phyloP scores from a whole-genome alignment of 345 rosid genomes.

The Brassica rapa region DNA sequence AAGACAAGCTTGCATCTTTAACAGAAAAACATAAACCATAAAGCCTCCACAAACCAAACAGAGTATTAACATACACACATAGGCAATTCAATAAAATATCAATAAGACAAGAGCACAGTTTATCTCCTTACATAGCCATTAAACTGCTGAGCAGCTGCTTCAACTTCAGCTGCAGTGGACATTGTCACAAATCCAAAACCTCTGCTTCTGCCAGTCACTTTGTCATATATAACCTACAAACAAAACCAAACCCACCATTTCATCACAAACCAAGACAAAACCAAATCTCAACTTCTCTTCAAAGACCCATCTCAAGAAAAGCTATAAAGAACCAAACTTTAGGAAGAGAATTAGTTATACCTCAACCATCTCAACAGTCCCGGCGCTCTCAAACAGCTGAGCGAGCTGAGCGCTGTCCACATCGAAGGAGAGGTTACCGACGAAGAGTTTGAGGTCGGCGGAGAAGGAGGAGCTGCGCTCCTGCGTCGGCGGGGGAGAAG shows the following conservation, averaged over 20 bases:
- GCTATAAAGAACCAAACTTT: not conserved
- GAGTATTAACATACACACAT: not conserved
- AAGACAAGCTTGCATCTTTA: not conserved
- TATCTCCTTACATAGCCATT: constrained; percentile 81
- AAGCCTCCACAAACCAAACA: constrained; percentile 9
- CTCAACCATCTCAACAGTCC: constrained; percentile 98
- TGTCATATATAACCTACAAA: constrained; percentile 89
- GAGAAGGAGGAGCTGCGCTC: constrained; percentile 57
- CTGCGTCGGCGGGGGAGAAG: constrained; percentile 27
- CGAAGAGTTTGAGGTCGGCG: constrained; percentile 80
- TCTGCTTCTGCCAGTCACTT: constrained; percentile 90
- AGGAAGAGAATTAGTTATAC: constrained; percentile 37
- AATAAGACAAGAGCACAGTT: not conserved
- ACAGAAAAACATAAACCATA: not conserved
- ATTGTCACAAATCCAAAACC: constrained; percentile 98
- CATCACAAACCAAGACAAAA: constrained; percentile 16
- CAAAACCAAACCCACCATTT: constrained; percentile 19
- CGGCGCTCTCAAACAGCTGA: constrained; percentile 71
- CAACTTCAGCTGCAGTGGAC: constrained; percentile 75
- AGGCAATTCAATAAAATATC: not conserved
- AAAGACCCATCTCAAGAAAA: not conserved
- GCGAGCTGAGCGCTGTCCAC: constrained; percentile 97
- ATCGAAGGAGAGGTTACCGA: constrained; percentile 89
- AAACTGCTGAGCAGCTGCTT: constrained; percentile 80
- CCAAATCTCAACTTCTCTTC: not conserved